These are phyloP conservation scores for Corymbia maculata DNA, from an alignment of 345 rosid species.

Conservation along the genomic window DNA sequence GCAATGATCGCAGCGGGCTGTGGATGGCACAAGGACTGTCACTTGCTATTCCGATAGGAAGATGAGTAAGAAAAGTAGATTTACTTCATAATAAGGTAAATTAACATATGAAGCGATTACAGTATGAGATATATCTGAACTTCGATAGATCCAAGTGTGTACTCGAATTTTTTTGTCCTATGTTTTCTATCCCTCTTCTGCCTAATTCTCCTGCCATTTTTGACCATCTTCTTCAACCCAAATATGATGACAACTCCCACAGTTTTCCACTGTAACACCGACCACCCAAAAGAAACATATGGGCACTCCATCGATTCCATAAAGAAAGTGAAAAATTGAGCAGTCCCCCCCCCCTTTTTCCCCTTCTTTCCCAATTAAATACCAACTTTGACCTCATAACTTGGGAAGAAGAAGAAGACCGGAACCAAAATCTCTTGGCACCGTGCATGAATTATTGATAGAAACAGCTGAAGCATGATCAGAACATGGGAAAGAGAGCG, in stretches of 20 bases:
- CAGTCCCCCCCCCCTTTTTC: too few relatives aligned
- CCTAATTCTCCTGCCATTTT: not conserved
- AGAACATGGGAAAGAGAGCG: not conserved
- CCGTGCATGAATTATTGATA: not conserved
- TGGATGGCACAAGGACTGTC: not conserved
- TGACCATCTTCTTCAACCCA: not conserved
- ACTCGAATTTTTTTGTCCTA: not conserved
- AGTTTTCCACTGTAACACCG: not conserved
- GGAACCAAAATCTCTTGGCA: not conserved
- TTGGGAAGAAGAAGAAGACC: not conserved
- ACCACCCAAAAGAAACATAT: not conserved
- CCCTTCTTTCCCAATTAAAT: not conserved
- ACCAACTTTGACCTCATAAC: not conserved
- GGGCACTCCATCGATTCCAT: not conserved
- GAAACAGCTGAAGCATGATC: not conserved
- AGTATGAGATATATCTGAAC: not conserved
- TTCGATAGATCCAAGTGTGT: not conserved
- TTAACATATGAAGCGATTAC: too few relatives aligned
- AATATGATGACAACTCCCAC: not conserved
- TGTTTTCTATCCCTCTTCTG: not conserved
- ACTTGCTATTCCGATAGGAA: not conserved
- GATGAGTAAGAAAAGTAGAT: too few relatives aligned
- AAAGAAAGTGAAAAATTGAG: not conserved
- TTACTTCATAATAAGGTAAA: not conserved
- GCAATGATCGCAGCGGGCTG: not conserved